A percentile compares a stretch with the other conserved stretches of the same genome.
Evolutionary conservation across 1,139 yeast genomes (phyloP).

Genomic region (Meyerozyma elateridarum): DNA sequence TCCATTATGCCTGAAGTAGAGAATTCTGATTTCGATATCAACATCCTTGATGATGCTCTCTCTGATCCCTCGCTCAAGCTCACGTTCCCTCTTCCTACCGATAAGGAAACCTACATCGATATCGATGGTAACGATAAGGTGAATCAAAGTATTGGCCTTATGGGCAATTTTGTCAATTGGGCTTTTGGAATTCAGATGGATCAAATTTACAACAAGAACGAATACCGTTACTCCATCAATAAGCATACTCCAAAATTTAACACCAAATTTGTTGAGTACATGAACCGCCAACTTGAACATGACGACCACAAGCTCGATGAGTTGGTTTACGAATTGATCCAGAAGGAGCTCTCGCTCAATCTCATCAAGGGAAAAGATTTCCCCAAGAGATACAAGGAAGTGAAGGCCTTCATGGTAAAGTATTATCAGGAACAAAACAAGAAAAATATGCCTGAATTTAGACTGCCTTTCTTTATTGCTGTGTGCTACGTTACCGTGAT

Average conservation of each 20-base stretch:
- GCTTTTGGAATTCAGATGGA: conserved; percentile 26
- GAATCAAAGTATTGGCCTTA: conserved; percentile 12
- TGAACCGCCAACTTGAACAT: conserved; percentile 30
- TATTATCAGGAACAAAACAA: conserved; percentile 34
- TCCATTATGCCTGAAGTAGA: too few species aligned
- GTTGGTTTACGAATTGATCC: conserved; percentile 33
- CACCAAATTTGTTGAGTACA: conserved; percentile 23
- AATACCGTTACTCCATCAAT: conserved; percentile 33
- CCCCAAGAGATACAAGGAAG: conserved; percentile 30
- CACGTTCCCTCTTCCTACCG: conserved; percentile 39
- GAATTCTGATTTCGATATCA: conserved; percentile 20
- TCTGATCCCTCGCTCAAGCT: conserved; percentile 29
- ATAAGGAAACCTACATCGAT: conserved; percentile 27
- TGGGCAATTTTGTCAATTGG: conserved; percentile 3
- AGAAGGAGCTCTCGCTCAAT: conserved; percentile 38
- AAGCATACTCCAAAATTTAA: conserved; percentile 30
- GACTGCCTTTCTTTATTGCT: neutral
- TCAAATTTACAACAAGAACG: conserved; percentile 31
- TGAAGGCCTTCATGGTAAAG: conserved; percentile 37
- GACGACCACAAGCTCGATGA: conserved; percentile 35
- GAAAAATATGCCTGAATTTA: conserved; percentile 30
- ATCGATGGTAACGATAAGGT: conserved; percentile 27
- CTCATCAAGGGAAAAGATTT: conserved; percentile 34
- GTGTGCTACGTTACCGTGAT: conserved; percentile 32
- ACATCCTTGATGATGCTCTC: conserved; percentile 35